Evolutionary conservation across 768 basidiomycete genomes (phyloP).

Genomic region (Termitomyces eurrhizus): DNA sequence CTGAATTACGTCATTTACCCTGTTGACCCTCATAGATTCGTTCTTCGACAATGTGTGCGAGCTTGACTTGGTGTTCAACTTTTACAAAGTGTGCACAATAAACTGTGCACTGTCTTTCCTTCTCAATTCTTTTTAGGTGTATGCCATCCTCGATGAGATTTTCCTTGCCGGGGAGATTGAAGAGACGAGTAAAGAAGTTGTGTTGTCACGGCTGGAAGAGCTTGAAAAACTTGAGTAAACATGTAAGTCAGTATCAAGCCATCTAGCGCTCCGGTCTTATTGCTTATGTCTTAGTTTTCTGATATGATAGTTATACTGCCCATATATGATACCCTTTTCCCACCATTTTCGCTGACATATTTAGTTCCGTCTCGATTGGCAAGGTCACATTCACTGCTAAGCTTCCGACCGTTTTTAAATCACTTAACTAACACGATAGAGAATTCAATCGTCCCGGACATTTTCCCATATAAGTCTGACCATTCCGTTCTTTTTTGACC

Average conservation of each 20-base stretch:
- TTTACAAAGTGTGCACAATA: constrained; percentile 72
- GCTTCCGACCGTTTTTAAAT: not conserved
- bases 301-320: not conserved
- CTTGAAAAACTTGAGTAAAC: constrained; percentile 85
- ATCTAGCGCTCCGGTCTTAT: not conserved
- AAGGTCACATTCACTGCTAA: not conserved
- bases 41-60: constrained; percentile 99
- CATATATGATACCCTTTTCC: constrained; percentile 13
- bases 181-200: constrained; percentile 97
- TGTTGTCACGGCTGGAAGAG: constrained; percentile 84
- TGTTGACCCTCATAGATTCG: constrained; percentile 53
- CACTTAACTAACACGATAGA: not conserved
- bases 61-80: constrained; percentile 97
- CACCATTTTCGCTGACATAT: not conserved
- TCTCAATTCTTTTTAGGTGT: constrained; percentile 55
- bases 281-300: not conserved
- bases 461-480: constrained; percentile 13
- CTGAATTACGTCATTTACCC: constrained; percentile 1
- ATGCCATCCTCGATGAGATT: constrained; percentile 96
- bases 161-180: constrained; percentile 98
- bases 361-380: not conserved
- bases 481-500: not conserved
- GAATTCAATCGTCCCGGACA: constrained; percentile 1
- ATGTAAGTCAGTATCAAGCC: not conserved
- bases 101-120: not conserved